Conservation (phyloP, 768 basidiomycete genomes). For the Suillus tomentosus region DNA sequence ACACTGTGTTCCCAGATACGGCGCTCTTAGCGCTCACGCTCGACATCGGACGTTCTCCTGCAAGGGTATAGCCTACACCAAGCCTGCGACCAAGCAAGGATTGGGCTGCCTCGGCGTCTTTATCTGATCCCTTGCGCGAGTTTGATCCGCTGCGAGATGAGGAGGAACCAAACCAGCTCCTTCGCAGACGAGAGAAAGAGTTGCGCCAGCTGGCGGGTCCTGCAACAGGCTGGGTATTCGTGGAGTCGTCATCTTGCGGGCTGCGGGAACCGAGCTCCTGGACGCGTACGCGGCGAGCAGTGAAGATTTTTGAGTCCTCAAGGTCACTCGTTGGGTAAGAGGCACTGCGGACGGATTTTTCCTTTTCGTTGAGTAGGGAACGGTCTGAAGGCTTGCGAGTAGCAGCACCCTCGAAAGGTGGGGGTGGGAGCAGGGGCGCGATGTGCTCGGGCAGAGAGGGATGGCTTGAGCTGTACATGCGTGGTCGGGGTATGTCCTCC, state of each 20-base stretch:
- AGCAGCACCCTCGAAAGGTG: conserved; percentile 37
- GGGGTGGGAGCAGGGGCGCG: conserved; percentile 42
- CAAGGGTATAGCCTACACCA: conserved; percentile 40
- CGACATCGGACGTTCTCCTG: conserved; percentile 57
- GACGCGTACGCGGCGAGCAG: conserved; percentile 43
- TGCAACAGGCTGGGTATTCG: conserved; percentile 17
- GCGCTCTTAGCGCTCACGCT: conserved; percentile 56
- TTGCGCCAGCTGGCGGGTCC: conserved; percentile 36
- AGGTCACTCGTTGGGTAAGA: conserved; percentile 36
- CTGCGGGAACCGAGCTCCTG: conserved; percentile 33
- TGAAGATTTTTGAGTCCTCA: conserved; percentile 36
- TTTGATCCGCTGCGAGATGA: conserved; percentile 33
- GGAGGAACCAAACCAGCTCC: conserved; percentile 58
- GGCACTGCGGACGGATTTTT: conserved; percentile 35
- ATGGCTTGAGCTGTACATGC: conserved; percentile 32
- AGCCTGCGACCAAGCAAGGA: conserved; percentile 36
- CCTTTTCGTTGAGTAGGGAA: conserved; percentile 33
- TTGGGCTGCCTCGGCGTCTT: conserved; percentile 50
- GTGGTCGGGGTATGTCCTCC: conserved; percentile 23
- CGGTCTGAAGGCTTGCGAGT: conserved; percentile 19
- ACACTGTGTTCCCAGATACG: conserved; percentile 56
- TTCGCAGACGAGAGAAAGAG: conserved; percentile 49
- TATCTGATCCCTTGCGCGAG: conserved; percentile 34
- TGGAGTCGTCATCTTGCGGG: conserved; percentile 24
- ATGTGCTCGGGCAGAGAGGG: conserved; percentile 29